A percentile compares a stretch with the other conserved stretches of the same genome.
phyloP scores from a whole-genome alignment of 352 stramenopile genomes.

The Pythium guiyangense region DNA sequence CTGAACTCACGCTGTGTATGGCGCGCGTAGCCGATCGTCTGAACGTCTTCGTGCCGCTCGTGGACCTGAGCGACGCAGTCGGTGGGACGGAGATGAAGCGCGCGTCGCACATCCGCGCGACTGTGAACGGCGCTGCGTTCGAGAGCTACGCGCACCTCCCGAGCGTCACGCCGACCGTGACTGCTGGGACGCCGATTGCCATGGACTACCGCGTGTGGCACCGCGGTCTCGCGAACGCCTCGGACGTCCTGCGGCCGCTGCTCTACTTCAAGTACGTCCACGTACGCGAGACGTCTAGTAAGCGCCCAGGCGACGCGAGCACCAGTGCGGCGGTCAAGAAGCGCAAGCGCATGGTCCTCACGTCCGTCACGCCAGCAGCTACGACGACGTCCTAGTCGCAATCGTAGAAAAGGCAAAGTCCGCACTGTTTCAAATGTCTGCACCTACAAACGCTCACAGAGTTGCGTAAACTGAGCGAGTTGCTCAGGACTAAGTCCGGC shows the following conservation, averaged over 20 bases:
- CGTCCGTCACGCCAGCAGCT: neutral
- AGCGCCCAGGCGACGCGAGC: no score
- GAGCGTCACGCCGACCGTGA: conserved; percentile 48
- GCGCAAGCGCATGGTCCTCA: conserved; percentile 5
- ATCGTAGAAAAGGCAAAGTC: no score
- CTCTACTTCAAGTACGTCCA: conserved; percentile 73
- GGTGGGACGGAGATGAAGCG: conserved; percentile 74
- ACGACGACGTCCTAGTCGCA: no score
- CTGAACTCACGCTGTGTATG: no score
- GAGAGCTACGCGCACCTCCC: conserved; percentile 41
- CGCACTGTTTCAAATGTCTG: no score
- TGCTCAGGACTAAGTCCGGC: conserved; percentile 25
- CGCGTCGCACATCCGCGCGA: conserved; percentile 42
- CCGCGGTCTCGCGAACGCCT: conserved; percentile 50
- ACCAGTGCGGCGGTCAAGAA: neutral
- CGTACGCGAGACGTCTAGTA: no score
- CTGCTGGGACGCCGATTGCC: conserved; percentile 47
- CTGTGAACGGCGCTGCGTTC: conserved; percentile 36
- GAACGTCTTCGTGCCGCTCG: conserved; percentile 73
- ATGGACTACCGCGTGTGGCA: conserved; percentile 86
- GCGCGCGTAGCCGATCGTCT: conserved; percentile 45
- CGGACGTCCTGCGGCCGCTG: conserved; percentile 34
- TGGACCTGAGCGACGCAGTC: conserved; percentile 34
- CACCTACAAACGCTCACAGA: neutral
- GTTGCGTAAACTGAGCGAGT: conserved; percentile 18